phyloP scores from a whole-genome alignment of 2,329 filamentous ascomycete species.

The Ceratocystis variospora region DNA sequence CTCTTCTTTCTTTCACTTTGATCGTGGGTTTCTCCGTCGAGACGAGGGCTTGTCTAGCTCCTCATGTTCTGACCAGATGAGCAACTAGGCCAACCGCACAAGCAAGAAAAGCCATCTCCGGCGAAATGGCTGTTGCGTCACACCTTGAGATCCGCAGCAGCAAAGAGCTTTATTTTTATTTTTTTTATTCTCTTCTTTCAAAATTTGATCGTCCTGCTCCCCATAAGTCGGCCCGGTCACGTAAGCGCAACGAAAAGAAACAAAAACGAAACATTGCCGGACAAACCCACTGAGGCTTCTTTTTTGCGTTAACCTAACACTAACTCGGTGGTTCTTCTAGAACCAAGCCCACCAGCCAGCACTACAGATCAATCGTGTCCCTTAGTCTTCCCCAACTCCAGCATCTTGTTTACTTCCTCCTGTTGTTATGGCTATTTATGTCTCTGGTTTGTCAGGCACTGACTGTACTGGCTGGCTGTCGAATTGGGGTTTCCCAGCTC shows the following conservation, averaged over 20 bases:
- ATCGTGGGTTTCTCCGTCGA: not conserved
- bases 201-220: not conserved
- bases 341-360: not conserved
- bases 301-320: not conserved
- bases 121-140: not conserved
- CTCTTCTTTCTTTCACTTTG: not conserved
- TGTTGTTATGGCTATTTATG: not conserved
- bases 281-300: not conserved
- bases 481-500: not conserved
- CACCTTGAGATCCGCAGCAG: not conserved
- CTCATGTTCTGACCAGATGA: too few relatives aligned
- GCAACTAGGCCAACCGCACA: too few relatives aligned
- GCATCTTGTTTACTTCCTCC: not conserved
- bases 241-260: not conserved
- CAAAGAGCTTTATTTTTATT: not conserved
- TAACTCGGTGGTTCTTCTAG: not conserved
- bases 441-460: not conserved
- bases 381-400: not conserved
- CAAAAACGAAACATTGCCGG: not conserved
- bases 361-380: not conserved
- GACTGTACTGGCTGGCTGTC: not conserved
- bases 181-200: not conserved
- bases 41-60: not conserved
- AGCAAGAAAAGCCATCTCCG: not conserved
- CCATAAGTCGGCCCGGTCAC: not conserved